Evolutionary conservation across 1,284 basidiomycete species (phyloP).

Genomic region (Polyporus tsugae): DNA sequence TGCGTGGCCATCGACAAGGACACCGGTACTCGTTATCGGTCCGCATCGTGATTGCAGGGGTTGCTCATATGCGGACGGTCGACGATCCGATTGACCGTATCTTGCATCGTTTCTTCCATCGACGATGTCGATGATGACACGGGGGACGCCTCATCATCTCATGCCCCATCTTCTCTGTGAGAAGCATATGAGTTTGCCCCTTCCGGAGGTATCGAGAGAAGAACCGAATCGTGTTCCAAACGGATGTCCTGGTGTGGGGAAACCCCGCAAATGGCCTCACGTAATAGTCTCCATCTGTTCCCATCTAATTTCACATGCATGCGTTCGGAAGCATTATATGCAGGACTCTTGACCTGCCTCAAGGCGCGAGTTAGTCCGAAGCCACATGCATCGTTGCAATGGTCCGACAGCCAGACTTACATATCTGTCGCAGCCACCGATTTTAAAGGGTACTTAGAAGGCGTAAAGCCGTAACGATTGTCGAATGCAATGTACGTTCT

Average conservation of each 20-base stretch:
- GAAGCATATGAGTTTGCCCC: background rate
- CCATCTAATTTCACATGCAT: background rate
- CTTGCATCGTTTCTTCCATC: background rate
- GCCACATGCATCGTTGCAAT: background rate
- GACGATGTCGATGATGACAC: background rate
- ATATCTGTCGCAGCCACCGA: too few relatives aligned
- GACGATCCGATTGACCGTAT: constrained; percentile 4
- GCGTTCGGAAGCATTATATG: background rate
- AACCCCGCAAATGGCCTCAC: constrained; percentile 2
- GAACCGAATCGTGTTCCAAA: background rate
- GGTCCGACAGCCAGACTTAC: background rate
- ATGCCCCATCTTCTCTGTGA: background rate
- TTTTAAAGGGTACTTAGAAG: background rate
- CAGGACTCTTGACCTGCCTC: background rate
- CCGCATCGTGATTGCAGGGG: background rate
- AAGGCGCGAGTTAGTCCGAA: background rate
- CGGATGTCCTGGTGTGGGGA: constrained; percentile 2
- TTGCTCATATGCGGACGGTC: background rate
- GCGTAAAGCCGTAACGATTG: background rate
- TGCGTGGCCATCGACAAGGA: background rate
- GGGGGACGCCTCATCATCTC: constrained; percentile 2
- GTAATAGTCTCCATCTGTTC: background rate
- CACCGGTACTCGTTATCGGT: background rate
- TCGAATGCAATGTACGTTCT: background rate
- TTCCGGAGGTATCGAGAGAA: constrained; percentile 18